Conservation (phyloP, 2,329 filamentous ascomycete species). For the Ceratocystis cacaofunesta region DNA sequence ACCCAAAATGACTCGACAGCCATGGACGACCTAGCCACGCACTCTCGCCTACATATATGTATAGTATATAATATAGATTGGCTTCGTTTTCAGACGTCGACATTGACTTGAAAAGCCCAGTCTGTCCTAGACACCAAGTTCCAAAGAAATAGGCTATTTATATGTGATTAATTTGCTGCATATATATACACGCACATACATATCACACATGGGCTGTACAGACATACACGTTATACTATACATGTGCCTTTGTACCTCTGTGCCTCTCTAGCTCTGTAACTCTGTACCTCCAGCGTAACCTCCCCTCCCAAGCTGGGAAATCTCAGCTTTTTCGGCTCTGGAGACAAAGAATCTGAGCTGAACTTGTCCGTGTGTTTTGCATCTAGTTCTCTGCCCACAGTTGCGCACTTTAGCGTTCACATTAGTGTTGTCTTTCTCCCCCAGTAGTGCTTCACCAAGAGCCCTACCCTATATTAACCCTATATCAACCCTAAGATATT, state of each 20-base stretch:
- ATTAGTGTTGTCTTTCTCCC: no score
- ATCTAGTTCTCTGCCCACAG: no score
- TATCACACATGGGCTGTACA: no score
- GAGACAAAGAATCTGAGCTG: neutral
- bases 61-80: no score
- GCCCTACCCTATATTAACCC: neutral
- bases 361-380: neutral
- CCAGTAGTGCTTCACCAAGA: no score
- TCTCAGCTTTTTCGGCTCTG: neutral
- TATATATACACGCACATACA: no score
- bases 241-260: neutral
- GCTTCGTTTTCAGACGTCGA: no score
- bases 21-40: no score
- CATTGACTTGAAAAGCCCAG: no score
- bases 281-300: neutral
- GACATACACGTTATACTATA: neutral
- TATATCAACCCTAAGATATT: neutral
- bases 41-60: no score
- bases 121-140: neutral
- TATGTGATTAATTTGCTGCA: no score
- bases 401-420: no score
- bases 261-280: neutral
- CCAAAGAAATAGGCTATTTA: neutral
- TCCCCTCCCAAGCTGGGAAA: neutral
- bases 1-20: neutral